A percentile compares a stretch with the other conserved stretches of the same genome.
Conservation (phyloP, 768 basidiomycete species). For the Ramaria sp. region DNA sequence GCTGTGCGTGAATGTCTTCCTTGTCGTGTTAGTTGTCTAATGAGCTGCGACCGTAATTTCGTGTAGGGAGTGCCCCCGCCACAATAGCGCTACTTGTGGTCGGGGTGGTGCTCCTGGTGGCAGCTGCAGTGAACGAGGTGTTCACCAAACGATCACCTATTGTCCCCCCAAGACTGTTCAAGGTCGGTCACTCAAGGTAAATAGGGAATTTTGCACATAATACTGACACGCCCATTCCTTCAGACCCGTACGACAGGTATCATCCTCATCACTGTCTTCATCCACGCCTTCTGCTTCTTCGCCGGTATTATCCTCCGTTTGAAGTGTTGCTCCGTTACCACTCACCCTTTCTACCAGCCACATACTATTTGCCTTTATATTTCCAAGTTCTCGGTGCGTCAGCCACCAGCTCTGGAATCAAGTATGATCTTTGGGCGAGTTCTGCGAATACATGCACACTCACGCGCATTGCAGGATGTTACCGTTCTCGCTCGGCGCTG, state of each 20-base stretch:
- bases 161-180: constrained; percentile 30
- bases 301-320: constrained; percentile 14
- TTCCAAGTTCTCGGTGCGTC: constrained; percentile 71
- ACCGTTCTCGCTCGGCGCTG: constrained; percentile 53
- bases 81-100: constrained; percentile 29
- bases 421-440: constrained; percentile 28
- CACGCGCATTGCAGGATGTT: constrained; percentile 43
- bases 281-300: constrained; percentile 26
- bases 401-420: constrained; percentile 58
- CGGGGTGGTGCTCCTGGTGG: constrained; percentile 22
- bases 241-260: constrained; percentile 29
- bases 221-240: background rate
- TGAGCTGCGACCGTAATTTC: background rate
- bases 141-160: constrained; percentile 26
- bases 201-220: background rate
- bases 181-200: constrained; percentile 11
- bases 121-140: constrained; percentile 24
- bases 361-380: constrained; percentile 66
- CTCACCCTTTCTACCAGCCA: constrained; percentile 22
- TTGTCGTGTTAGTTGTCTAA: background rate
- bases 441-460: background rate
- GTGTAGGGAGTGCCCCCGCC: constrained; percentile 19
- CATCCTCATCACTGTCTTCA: constrained; percentile 22
- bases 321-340: background rate
- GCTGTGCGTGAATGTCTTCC: constrained; percentile 13